phyloP scores from a whole-genome alignment of 345 rosid species.

The Sonneratia alba region DNA sequence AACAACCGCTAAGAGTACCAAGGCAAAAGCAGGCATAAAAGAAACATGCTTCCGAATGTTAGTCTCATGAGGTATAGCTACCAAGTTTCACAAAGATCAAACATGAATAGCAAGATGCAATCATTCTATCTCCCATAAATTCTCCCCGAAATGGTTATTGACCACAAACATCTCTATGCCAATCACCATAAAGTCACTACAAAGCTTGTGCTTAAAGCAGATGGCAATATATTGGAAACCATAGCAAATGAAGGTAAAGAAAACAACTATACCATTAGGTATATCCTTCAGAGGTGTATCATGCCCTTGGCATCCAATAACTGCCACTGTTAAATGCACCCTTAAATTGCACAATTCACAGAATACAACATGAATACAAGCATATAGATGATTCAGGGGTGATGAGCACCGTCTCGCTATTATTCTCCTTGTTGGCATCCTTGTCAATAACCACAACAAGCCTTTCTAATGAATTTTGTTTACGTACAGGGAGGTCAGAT shows the following conservation, averaged over 20 bases:
- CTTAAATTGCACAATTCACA: slow-evolving; percentile 1
- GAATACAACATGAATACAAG: not conserved
- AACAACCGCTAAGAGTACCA: not conserved
- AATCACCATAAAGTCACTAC: not conserved
- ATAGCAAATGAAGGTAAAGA: not conserved
- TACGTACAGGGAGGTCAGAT: slow-evolving; percentile 79
- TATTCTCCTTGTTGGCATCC: slow-evolving; percentile 57
- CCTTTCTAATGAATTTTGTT: slow-evolving; percentile 88
- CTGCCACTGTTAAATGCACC: slow-evolving; percentile 5
- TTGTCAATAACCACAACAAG: slow-evolving; percentile 71
- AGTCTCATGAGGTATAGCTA: not conserved
- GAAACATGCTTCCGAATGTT: too few species aligned
- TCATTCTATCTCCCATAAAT: not conserved
- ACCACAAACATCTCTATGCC: not conserved
- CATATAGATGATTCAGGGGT: not conserved
- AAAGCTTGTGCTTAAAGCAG: too few species aligned
- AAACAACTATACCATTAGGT: slow-evolving; percentile 63
- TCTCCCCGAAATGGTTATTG: not conserved
- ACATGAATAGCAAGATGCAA: not conserved
- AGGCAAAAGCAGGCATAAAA: too few species aligned
- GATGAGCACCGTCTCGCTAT: slow-evolving; percentile 56
- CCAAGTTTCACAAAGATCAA: not conserved
- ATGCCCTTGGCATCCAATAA: slow-evolving; percentile 46
- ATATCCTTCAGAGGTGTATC: slow-evolving; percentile 86
- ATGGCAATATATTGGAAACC: too few species aligned